Conservation (phyloP, 768 basidiomycete genomes). For the Lactifluus hygrophoroides region DNA sequence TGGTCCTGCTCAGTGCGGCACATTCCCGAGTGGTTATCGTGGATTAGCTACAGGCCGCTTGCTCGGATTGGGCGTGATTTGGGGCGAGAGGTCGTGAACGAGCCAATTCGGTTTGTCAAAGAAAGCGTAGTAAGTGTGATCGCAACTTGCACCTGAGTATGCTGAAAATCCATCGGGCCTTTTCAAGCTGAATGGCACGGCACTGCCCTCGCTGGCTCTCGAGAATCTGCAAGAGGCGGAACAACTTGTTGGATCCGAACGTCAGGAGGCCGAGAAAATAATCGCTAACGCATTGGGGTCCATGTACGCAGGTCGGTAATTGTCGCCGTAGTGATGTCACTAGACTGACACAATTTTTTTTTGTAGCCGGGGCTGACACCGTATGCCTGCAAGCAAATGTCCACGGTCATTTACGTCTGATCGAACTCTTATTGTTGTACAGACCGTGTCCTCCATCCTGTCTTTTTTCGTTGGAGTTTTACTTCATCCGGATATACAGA, state of each 20-base stretch:
- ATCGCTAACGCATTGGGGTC: not conserved
- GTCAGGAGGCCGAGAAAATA: not conserved
- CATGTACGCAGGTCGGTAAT: not conserved
- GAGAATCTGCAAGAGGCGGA: not conserved
- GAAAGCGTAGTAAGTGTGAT: not conserved
- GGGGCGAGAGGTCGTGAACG: not conserved
- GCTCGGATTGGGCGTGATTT: not conserved
- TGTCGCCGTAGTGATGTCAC: no score
- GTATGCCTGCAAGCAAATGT: not conserved
- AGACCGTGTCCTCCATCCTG: not conserved
- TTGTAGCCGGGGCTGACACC: not conserved
- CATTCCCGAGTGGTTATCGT: slow-evolving; percentile 4
- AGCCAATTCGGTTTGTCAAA: slow-evolving; percentile 1
- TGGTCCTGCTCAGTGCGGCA: not conserved
- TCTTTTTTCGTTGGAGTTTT: not conserved
- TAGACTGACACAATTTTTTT: not conserved
- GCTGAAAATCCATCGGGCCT: not conserved
- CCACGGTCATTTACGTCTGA: not conserved
- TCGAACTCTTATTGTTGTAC: not conserved
- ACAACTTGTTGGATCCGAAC: not conserved
- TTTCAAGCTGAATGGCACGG: not conserved
- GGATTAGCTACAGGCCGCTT: slow-evolving; percentile 10
- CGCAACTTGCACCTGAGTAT: no score
- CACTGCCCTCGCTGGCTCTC: not conserved
- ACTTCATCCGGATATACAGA: not conserved